Evolutionary conservation across 1,284 basidiomycete species (phyloP), one percentile per base, ranked within the genome.

Genomic region (Puccinia novopanici): DNA sequence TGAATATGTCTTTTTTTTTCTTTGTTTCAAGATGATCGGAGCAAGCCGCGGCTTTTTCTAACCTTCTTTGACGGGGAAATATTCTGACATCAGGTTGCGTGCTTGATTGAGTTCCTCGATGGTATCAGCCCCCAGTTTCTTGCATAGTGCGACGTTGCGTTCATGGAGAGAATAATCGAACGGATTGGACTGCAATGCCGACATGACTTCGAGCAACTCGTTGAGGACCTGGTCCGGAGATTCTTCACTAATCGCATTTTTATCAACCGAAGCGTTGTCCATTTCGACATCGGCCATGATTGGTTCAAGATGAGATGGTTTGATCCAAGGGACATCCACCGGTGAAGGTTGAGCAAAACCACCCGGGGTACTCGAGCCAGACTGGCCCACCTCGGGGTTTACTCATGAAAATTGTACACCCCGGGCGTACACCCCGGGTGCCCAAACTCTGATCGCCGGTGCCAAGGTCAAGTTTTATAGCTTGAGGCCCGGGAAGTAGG

Each of bases 61-160:
- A 72, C 77, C 68, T 57, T 79, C 77, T 79, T 70, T 72, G 22
- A 79, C 77, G 42, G 77, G 68, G 59, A 79, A 79, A 50, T 79
- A 79, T 59, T 79, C 77, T 8, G 68, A 71, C 77, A 79, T 79
- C 12, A 79, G 45, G 22, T 3, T 72, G 57, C 68, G 63, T 57
- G 77, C 77, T 79, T 79, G 77, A 63, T 61, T 55, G 52, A 79
- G 42, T 48, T 79, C 77, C 22, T 79, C 67, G 22, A 79, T 59
- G 2, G 77, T 72, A 70, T 55, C 77, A 22, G 68, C 55, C 59
- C 77, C 77, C 5, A 79, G 67, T 45, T 79, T 79, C 48, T 59
- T 52, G 52, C 77, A 79, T 34, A 72, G 24, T 10, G 77, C 42
- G 34, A 79, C 54, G 55, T 79, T 79, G 12, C 77, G 67, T 72